Evolutionary conservation across 345 rosid species (phyloP), one percentile per base, ranked within the genome.

Genomic region (Rhodomyrtus tomentosa): DNA sequence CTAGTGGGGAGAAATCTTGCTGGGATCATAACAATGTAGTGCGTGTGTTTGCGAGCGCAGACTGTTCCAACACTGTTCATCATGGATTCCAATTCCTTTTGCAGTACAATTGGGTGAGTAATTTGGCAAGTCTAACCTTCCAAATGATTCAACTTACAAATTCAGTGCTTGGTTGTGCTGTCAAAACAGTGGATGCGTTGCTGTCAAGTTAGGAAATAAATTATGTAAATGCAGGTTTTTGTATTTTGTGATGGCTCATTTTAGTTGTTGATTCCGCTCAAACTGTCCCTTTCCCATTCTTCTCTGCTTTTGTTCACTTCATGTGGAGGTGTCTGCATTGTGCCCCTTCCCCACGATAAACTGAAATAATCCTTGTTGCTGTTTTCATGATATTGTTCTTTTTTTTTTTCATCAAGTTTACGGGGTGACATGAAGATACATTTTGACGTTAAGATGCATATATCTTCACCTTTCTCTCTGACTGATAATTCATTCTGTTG

Each of bases 51-150:
- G 95, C 98, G 48, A 93, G 94, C 90, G 92, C 94, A 95, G 96
- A 95, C 84, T 97, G 99, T 82, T 94, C 92, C 3, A 89, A 91
- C 87, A 92, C 94, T n/a, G 90, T 94, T 88, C 93, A 91, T 81
- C 89, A 85, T 55, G 99, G 98, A 83, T 95, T 96, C 87, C 99
- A 91, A 72, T 92, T 94, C 88, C 93, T 97, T 72, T 86, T 97
- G 89, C 94, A 94, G 54, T 94, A 92, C 82, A 91, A 95, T 83
- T 97, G 98, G 99, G 99, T 95, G 79, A 87, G 94, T 89, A 82
- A 89, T 80, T 27, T 29, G 16, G 27, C 40, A 29, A 82, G 50
- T 36, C 76, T 18, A 68, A 36, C 24, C 40, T 36, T 36, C 79
- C 45, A 36, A 36, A 36, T 68, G 36, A 36, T 68, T 68, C 79